Conservation (phyloP, 2,329 filamentous ascomycete genomes). For the Penicillium concentricum region DNA sequence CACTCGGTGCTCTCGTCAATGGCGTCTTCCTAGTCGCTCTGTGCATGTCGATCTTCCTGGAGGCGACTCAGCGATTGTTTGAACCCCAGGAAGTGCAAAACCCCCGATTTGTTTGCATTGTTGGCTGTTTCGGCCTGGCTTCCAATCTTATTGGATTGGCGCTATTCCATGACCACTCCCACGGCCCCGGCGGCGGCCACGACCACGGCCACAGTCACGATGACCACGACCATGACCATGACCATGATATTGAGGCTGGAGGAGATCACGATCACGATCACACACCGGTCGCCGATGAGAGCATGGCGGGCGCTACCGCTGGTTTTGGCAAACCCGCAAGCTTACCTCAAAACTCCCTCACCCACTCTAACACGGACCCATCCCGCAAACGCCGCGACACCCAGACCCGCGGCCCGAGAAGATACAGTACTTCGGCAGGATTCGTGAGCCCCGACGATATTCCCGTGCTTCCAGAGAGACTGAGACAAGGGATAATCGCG, state of each 20-base stretch:
- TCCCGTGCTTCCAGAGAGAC: slow-evolving; percentile 83
- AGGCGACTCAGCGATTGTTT: slow-evolving; percentile 87
- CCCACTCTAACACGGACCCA: slow-evolving; percentile 28
- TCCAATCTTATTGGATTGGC: slow-evolving; percentile 89
- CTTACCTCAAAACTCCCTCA: slow-evolving; percentile 26
- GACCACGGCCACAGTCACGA: slow-evolving; percentile 51
- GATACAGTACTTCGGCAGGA: slow-evolving; percentile 55
- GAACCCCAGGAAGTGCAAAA: slow-evolving; percentile 85
- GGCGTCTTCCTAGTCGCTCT: slow-evolving; percentile 96
- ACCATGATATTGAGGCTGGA: slow-evolving; percentile 50
- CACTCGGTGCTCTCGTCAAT: slow-evolving; percentile 92
- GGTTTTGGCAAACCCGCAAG: slow-evolving; percentile 19
- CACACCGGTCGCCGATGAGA: not conserved
- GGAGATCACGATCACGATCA: slow-evolving; percentile 50
- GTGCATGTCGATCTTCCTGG: slow-evolving; percentile 93
- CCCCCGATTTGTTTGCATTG: slow-evolving; percentile 82
- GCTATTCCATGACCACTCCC: slow-evolving; percentile 90
- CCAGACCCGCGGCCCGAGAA: slow-evolving; percentile 30
- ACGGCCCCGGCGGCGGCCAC: slow-evolving; percentile 55
- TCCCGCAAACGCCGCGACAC: slow-evolving; percentile 33
- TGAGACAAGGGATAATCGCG: slow-evolving; percentile 88
- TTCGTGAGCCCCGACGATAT: slow-evolving; percentile 65
- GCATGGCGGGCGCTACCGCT: not conserved
- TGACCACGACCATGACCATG: slow-evolving; percentile 42
- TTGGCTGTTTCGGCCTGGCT: slow-evolving; percentile 78